A percentile compares a stretch with the other conserved stretches of the same genome.
Evolutionary conservation across 1,284 basidiomycete genomes (phyloP).

Genomic region (Neonothopanus nambi): DNA sequence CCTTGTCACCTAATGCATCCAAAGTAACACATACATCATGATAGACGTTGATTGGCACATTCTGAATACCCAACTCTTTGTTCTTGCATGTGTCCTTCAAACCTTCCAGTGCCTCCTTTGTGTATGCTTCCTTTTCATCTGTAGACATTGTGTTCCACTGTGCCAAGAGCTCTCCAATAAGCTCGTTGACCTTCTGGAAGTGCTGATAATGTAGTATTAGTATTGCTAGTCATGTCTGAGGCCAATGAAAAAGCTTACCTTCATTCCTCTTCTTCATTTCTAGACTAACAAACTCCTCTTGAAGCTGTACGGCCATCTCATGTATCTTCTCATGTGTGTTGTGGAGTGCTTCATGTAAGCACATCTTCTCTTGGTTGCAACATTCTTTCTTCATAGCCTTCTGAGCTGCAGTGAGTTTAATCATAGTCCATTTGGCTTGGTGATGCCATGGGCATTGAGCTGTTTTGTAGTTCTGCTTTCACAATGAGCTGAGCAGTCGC

Average conservation of each 20-base stretch:
- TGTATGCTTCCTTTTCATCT: too few relatives aligned
- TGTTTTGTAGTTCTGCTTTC: too few relatives aligned
- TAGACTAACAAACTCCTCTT: too few relatives aligned
- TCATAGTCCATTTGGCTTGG: neutral
- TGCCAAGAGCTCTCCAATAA: constrained; percentile 3
- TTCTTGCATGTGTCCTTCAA: constrained; percentile 2
- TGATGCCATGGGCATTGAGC: neutral
- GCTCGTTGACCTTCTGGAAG: neutral
- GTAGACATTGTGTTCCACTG: constrained; percentile 11
- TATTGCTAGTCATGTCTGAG: too few relatives aligned
- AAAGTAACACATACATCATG: constrained; percentile 11
- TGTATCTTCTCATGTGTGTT: too few relatives aligned
- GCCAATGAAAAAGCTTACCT: neutral
- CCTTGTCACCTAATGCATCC: neutral
- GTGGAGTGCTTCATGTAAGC: too few relatives aligned
- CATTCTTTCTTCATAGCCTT: neutral
- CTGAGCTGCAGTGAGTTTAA: neutral
- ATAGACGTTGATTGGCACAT: constrained; percentile 3
- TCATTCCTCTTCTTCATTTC: neutral
- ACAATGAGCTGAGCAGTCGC: too few relatives aligned
- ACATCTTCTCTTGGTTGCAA: too few relatives aligned
- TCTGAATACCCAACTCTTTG: constrained; percentile 7
- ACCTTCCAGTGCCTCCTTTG: neutral
- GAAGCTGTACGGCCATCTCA: too few relatives aligned
- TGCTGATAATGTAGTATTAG: constrained; percentile 2